These are phyloP conservation scores for Pythium scleroteichum DNA, from an alignment of 352 stramenopile species.

Conservation along the genomic window DNA sequence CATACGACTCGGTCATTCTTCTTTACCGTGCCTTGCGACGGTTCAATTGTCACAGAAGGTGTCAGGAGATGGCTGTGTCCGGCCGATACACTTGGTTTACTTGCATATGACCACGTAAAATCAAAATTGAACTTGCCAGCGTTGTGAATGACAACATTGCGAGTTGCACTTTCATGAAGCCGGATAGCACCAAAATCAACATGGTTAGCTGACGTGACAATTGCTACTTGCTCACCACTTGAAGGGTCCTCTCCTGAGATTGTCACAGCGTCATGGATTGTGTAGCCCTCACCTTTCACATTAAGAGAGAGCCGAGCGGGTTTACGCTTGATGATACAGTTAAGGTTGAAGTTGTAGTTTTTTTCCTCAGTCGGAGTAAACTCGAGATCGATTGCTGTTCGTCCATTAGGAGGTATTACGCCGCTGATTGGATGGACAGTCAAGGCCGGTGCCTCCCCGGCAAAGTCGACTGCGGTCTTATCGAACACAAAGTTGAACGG, in stretches of 20 bases:
- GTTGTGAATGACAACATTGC: constrained; percentile 86
- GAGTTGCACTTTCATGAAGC: constrained; percentile 77
- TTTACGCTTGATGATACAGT: constrained; percentile 92
- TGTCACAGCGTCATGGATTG: constrained; percentile 82
- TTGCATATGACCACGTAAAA: constrained; percentile 75
- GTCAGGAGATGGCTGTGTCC: constrained; percentile 29
- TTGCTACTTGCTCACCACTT: constrained; percentile 33
- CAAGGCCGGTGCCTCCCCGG: constrained; percentile 75
- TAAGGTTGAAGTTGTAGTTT: constrained; percentile 93
- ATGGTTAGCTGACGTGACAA: constrained; percentile 36
- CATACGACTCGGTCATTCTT: constrained; percentile 86
- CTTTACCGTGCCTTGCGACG: constrained; percentile 82
- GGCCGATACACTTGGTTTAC: background rate
- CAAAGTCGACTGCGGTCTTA: constrained; percentile 81
- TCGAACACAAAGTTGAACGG: constrained; percentile 96
- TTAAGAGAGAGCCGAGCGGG: constrained; percentile 91
- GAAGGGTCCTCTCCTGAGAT: constrained; percentile 43
- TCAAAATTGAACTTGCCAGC: constrained; percentile 96
- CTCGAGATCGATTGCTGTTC: constrained; percentile 80
- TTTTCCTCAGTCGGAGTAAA: constrained; percentile 93
- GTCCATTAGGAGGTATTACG: constrained; percentile 87
- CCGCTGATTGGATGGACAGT: constrained; percentile 87
- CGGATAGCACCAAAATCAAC: constrained; percentile 90
- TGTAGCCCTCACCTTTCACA: constrained; percentile 94
- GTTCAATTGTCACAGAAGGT: constrained; percentile 58